Percentiles rank a stretch among this genome's conserved stretches.
phyloP scores from a whole-genome alignment of 371 early-diverging fungal genomes.

The Dentiscutata heterogama region DNA sequence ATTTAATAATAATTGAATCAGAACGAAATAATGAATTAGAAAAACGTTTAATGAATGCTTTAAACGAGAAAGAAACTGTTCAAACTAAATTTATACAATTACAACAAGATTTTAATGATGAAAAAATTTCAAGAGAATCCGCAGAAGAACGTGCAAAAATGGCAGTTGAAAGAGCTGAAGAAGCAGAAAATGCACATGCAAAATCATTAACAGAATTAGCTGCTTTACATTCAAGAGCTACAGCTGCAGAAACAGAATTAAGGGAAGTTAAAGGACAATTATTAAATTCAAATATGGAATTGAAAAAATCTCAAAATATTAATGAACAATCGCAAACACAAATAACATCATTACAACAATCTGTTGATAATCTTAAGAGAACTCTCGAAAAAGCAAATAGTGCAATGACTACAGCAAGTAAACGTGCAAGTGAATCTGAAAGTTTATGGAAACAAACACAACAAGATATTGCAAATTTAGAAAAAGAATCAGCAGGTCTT shows the following conservation, averaged over 20 bases:
- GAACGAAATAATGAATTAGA: slow-evolving; percentile 63
- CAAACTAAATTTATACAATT: slow-evolving; percentile 53
- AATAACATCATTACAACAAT: slow-evolving; percentile 46
- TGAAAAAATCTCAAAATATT: slow-evolving; percentile 50
- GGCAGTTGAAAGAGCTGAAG: slow-evolving; percentile 62
- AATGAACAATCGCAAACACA: slow-evolving; percentile 48
- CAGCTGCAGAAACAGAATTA: slow-evolving; percentile 61
- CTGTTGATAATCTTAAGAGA: slow-evolving; percentile 54
- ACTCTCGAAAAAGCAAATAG: slow-evolving; percentile 54
- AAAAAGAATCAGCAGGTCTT: slow-evolving; percentile 43
- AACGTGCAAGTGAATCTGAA: slow-evolving; percentile 55
- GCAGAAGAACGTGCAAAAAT: slow-evolving; percentile 63
- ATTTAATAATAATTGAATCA: slow-evolving; percentile 56
- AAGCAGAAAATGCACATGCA: slow-evolving; percentile 64
- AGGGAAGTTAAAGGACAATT: slow-evolving; percentile 57
- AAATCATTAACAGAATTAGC: slow-evolving; percentile 63
- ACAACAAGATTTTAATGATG: slow-evolving; percentile 61
- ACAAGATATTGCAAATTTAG: slow-evolving; percentile 40
- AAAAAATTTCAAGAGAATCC: slow-evolving; percentile 53
- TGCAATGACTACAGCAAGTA: slow-evolving; percentile 53
- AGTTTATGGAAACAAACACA: slow-evolving; percentile 48
- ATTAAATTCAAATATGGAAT: slow-evolving; percentile 53
- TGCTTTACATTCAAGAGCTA: slow-evolving; percentile 57
- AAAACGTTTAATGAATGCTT: slow-evolving; percentile 58
- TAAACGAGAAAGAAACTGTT: slow-evolving; percentile 61